Evolutionary conservation across 768 basidiomycete species (phyloP), one percentile per base, ranked within the genome.

Genomic region (Boletus rex-veris): DNA sequence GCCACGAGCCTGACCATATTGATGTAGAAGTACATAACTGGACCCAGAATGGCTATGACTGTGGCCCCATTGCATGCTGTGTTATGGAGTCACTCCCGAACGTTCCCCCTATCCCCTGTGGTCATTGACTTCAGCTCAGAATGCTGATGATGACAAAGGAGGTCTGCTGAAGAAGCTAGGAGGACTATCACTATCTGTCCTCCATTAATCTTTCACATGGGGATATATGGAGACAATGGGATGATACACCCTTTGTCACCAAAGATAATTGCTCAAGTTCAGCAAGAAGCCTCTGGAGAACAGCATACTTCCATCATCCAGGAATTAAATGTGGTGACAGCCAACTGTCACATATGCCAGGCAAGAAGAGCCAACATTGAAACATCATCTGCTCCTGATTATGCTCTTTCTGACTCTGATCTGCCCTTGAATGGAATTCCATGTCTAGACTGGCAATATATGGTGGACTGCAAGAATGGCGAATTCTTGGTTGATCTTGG

Each of bases 11-110:
- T 12, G 35, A 45, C 5, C 36, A 40, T 9, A 40, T 47, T 3
- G 4, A 38, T 0, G 37, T 59, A 4, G 26, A 30, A 7, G 44
- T 38, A 0, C 1, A 1, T 5, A 49, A 57, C 28, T 50, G 51
- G 31, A 7, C 4, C 1, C 40, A 46, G 18, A 49, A 53, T 38
- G 47, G 28, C 2, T 26, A 28, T 7, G 55, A 58, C 7, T 60
- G 57, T 58, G 46, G 57, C 3, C 50, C 59, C 3, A 54, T 54
- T 5, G n/a, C 53, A 11, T 21, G 11, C 41, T 40, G 12, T 16
- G n/a, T 60, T 4, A 18, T 54, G 12, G 35, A 58, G 45, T 45
- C 38, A 4, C 40, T 58, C 0, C 46, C 57, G 28, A 26, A 57
- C 28, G 28, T 55, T 14, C 45, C 45, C 4, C 7, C 12, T 0